Conservation (phyloP, 2,329 filamentous ascomycete species). For the Ramichloridium luteum region DNA sequence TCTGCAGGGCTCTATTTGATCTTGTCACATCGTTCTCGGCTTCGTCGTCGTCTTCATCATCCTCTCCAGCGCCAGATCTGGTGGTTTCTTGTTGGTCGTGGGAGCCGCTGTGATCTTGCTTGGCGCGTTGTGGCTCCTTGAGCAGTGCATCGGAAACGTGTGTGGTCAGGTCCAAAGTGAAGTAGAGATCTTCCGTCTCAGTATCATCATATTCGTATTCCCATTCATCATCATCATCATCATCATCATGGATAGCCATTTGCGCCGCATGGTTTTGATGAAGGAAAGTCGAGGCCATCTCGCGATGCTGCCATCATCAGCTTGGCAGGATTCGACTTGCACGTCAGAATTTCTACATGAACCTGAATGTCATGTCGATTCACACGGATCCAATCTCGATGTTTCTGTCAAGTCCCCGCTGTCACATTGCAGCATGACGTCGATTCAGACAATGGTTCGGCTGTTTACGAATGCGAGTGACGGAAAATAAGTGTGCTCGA, state of each 20-base stretch:
- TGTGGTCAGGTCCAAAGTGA: conserved; percentile 46
- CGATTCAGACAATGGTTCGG: no score
- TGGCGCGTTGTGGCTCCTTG: conserved; percentile 1
- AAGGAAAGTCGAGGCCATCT: no score
- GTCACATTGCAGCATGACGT: no score
- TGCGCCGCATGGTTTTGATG: conserved; percentile 2
- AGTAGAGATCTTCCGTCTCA: conserved; percentile 47
- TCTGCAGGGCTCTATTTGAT: conserved; percentile 47
- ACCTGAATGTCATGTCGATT: no score
- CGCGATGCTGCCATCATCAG: no score
- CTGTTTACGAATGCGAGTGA: no score
- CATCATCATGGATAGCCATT: conserved; percentile 1
- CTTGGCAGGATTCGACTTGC: no score
- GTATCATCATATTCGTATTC: conserved; percentile 49
- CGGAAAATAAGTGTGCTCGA: no score
- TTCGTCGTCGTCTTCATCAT: conserved; percentile 2
- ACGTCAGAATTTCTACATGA: no score
- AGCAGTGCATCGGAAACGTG: conserved; percentile 23
- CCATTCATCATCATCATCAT: conserved; percentile 39
- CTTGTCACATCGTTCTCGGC: conserved; percentile 8
- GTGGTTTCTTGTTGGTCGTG: not conserved
- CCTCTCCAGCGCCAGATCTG: conserved; percentile 2
- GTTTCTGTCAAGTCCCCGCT: no score
- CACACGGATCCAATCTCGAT: no score
- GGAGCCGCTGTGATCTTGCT: not conserved